phyloP scores from a whole-genome alignment of 345 rosid genomes.

The Eucalyptus erythrocorys region DNA sequence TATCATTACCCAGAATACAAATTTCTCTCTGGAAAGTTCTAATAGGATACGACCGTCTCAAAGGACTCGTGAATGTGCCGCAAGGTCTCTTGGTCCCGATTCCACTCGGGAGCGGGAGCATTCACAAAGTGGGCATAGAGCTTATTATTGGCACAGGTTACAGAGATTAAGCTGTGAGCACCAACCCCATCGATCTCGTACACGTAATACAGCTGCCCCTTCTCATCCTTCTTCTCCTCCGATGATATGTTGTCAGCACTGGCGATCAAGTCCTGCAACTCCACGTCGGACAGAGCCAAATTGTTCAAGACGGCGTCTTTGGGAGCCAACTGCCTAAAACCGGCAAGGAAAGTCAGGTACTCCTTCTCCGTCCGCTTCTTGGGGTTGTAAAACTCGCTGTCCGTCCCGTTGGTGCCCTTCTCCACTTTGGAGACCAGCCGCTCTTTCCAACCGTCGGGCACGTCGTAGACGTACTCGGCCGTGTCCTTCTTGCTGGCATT shows the following conservation, averaged over 20 bases:
- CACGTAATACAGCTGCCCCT: conserved; percentile 65
- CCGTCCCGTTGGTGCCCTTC: conserved; percentile 90
- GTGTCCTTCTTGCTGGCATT: conserved; percentile 79
- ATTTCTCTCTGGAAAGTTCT: not conserved
- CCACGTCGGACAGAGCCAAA: conserved; percentile 74
- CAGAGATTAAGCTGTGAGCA: conserved; percentile 63
- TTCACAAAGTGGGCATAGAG: conserved; percentile 89
- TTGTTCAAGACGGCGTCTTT: conserved; percentile 69
- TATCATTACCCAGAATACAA: not conserved
- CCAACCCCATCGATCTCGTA: conserved; percentile 76
- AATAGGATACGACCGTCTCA: conserved; percentile 36
- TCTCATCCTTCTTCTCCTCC: conserved; percentile 50
- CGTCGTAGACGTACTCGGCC: conserved; percentile 90
- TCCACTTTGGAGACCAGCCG: conserved; percentile 83
- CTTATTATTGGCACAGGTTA: conserved; percentile 83
- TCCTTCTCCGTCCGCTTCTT: conserved; percentile 77
- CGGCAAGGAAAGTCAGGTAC: conserved; percentile 76
- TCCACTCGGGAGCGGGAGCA: conserved; percentile 83
- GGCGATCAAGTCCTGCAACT: conserved; percentile 69
- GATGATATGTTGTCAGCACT: conserved; percentile 56
- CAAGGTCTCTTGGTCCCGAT: conserved; percentile 53
- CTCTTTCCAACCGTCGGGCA: conserved; percentile 92
- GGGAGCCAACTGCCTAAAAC: conserved; percentile 69
- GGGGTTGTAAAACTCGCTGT: conserved; percentile 84
- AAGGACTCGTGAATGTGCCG: conserved; percentile 84